phyloP scores from a whole-genome alignment of 1,139 yeast genomes.

The Candida sp. region DNA sequence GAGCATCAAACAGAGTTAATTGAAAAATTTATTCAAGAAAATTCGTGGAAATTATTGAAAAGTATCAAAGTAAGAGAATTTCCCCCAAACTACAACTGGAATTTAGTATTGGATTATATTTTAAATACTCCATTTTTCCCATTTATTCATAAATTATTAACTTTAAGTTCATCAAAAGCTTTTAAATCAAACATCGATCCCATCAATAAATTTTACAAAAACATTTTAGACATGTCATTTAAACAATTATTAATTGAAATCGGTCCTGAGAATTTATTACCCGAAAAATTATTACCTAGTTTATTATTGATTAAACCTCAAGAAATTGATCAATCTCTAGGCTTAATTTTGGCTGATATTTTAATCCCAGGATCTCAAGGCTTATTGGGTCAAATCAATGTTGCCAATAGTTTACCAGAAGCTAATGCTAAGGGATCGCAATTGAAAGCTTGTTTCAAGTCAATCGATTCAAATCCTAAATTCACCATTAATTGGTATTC shows the following conservation, averaged over 20 bases:
- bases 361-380: constrained; percentile 67
- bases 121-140: constrained; percentile 33
- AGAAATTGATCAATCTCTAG: constrained; percentile 46
- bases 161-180: constrained; percentile 29
- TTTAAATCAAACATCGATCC: constrained; percentile 29
- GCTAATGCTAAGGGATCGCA: constrained; percentile 66
- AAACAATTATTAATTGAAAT: constrained; percentile 45
- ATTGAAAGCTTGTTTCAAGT: constrained; percentile 41
- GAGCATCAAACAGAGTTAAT: constrained; percentile 12
- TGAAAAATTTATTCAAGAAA: constrained; percentile 17
- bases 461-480: constrained; percentile 29
- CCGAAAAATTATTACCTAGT: constrained; percentile 46
- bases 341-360: constrained; percentile 53
- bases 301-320: constrained; percentile 38
- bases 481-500: constrained; percentile 42
- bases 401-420: constrained; percentile 53
- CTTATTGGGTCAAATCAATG: constrained; percentile 27
- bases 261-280: constrained; percentile 48
- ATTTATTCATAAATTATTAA: constrained; percentile 30
- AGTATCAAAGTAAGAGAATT: constrained; percentile 17
- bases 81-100: constrained; percentile 23
- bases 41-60: constrained; percentile 18
- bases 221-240: constrained; percentile 36
- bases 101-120: constrained; percentile 23
- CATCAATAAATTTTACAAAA: constrained; percentile 25